Percentiles rank a stretch among this genome's conserved stretches.
phyloP scores from a whole-genome alignment of 2,329 filamentous ascomycete genomes.

The Ophiosphaerella korrae region DNA sequence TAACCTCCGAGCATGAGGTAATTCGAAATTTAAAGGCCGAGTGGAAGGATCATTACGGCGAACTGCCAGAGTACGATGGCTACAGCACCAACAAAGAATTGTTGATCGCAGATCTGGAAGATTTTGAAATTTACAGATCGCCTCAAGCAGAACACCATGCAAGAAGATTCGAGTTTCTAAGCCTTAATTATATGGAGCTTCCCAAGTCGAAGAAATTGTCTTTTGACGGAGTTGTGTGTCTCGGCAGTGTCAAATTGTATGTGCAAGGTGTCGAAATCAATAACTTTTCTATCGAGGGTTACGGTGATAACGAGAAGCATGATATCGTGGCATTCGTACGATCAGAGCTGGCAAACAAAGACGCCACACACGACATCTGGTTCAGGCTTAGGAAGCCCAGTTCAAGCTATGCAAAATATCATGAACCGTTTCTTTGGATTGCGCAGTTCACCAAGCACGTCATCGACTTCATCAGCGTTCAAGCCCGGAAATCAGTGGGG shows the following conservation, averaged over 20 bases:
- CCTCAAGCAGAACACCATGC: not conserved
- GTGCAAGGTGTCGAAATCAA: conserved; percentile 63
- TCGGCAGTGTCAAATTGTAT: conserved; percentile 53
- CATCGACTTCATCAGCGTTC: conserved; percentile 64
- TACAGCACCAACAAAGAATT: conserved; percentile 5
- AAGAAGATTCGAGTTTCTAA: conserved; percentile 12
- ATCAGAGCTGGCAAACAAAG: conserved; percentile 49
- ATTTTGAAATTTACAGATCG: conserved; percentile 34
- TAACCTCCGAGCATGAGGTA: not conserved
- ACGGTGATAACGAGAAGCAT: conserved; percentile 58
- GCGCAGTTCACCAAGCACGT: conserved; percentile 73
- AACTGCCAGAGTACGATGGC: conserved; percentile 1
- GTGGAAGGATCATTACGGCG: conserved; percentile 5
- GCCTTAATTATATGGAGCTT: conserved; percentile 18
- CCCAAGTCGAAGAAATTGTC: conserved; percentile 15
- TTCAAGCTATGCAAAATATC: conserved; percentile 66
- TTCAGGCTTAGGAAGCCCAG: conserved; percentile 66
- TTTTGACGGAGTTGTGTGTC: conserved; percentile 50
- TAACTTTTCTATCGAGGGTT: conserved; percentile 68
- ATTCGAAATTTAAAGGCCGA: not conserved
- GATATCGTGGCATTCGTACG: conserved; percentile 68
- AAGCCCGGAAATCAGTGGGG: conserved; percentile 44
- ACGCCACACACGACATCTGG: conserved; percentile 56
- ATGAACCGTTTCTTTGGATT: conserved; percentile 70
- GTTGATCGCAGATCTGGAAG: conserved; percentile 21